phyloP scores from a whole-genome alignment of 352 stramenopile genomes.

The Phytophthora macrochlamydospora region DNA sequence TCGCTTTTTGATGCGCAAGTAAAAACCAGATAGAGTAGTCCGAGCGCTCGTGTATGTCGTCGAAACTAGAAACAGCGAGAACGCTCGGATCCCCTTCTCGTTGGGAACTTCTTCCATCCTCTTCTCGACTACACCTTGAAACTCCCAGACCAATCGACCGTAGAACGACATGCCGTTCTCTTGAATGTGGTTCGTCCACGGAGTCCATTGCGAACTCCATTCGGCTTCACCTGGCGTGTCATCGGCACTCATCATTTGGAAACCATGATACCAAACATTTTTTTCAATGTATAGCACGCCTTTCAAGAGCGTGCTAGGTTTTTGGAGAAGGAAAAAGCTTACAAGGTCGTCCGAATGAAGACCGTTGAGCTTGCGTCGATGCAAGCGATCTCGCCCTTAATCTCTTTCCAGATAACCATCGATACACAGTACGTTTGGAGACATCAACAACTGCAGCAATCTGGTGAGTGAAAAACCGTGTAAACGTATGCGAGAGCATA shows the following conservation, averaged over 20 bases:
- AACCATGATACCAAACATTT: no score
- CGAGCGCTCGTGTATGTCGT: background rate
- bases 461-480: background rate
- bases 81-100: background rate
- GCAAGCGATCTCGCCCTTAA: no score
- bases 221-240: background rate
- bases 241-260: no score
- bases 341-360: no score
- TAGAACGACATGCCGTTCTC: constrained; percentile 15
- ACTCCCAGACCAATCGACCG: constrained; percentile 12
- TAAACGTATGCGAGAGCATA: background rate
- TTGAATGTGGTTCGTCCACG: constrained; percentile 20
- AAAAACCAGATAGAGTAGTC: no score
- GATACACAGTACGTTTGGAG: background rate
- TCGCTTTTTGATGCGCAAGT: no score
- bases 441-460: background rate
- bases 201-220: constrained; percentile 18
- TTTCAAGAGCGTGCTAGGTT: no score
- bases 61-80: constrained; percentile 12
- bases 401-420: no score
- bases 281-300: no score
- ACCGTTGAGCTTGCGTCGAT: no score
- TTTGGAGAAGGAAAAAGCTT: no score
- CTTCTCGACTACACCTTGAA: constrained; percentile 9
- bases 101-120: constrained; percentile 2